Base-by-base conservation (phyloP, 148 eudicot species). In the Rhododendron mucronatum region DNA sequence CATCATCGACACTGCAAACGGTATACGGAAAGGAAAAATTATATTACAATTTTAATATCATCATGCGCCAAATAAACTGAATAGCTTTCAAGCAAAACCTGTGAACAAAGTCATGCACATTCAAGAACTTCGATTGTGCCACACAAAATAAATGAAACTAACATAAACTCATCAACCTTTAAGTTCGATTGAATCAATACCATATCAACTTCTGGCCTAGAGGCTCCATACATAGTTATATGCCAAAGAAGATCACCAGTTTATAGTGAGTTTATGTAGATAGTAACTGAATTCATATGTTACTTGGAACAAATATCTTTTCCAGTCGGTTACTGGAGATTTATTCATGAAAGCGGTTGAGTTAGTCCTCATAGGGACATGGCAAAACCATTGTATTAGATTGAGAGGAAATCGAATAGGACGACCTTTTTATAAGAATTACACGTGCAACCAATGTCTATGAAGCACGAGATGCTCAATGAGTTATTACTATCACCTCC, bases 1-100 rank as follows among this genome's bases (percentile, higher is more conserved):
- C 86, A 65, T 88, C 88, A 61, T 91, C 91, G 13, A 91, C 61
- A 39, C 94, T 92, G 94, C 85, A 88, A 83, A 71, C 5, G 18
- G 23, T 50, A 69, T 9, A 76, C 3, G 73, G 84, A 82, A n/a
- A 65, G 21, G 14, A 13, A 47, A 67, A 26, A 59, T 45, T 5
- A 26, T 26, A 8, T 37, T 37, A 57, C 10, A 23, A 44, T 78
- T 14, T n/a, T 55, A 14, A 78, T 1, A 75, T 85, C 71, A 77
- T 37, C 57, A 18, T 39, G 21, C 39, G 57, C 45, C 15, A 44
- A 59, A n/a, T 12, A 45, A 37, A 63, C 20, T 53, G 57, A 75
- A 75, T 30, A 50, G 23, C 61, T 84, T 84, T 84, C 67, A 76
- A 75, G 45, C 35, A 84, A 39, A 55, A 35, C n/a, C 26, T 51